Conservation (phyloP, 2,329 filamentous ascomycete species). For the Xylariaceae sp. region DNA sequence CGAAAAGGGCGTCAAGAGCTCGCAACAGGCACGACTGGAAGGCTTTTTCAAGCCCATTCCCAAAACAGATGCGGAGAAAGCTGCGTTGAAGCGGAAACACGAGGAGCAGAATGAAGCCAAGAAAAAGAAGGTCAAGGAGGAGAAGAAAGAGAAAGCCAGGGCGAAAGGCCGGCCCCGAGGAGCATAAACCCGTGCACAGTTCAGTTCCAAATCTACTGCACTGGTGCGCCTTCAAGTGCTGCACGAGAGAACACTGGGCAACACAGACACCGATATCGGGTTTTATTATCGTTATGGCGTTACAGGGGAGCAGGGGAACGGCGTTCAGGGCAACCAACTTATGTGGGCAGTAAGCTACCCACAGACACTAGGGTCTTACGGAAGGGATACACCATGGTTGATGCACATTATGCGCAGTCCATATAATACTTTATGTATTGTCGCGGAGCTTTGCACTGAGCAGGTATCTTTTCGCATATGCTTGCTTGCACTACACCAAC, state of each 20-base stretch:
- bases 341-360: too few species aligned
- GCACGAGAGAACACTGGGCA: too few species aligned
- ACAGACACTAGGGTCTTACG: conserved; percentile 8
- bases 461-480: too few species aligned
- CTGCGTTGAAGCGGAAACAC: conserved; percentile 81
- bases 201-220: too few species aligned
- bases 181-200: too few species aligned
- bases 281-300: conserved; percentile 19
- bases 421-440: too few species aligned
- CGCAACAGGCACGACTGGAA: conserved; percentile 85
- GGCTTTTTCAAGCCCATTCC: conserved; percentile 95
- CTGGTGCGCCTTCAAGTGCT: too few species aligned
- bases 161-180: conserved; percentile 81
- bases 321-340: conserved; percentile 20
- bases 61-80: conserved; percentile 82
- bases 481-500: too few species aligned
- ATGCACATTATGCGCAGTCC: conserved; percentile 5
- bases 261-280: not conserved
- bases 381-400: conserved; percentile 1
- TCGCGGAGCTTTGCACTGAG: too few species aligned
- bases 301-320: conserved; percentile 16
- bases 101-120: conserved; percentile 88
- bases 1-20: conserved; percentile 84
- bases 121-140: conserved; percentile 92
- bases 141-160: conserved; percentile 92